Evolutionary conservation across 495 filamentous ascomycete species (phyloP), one percentile per base, ranked within the genome.

Genomic region (Cercophora newfieldiana): DNA sequence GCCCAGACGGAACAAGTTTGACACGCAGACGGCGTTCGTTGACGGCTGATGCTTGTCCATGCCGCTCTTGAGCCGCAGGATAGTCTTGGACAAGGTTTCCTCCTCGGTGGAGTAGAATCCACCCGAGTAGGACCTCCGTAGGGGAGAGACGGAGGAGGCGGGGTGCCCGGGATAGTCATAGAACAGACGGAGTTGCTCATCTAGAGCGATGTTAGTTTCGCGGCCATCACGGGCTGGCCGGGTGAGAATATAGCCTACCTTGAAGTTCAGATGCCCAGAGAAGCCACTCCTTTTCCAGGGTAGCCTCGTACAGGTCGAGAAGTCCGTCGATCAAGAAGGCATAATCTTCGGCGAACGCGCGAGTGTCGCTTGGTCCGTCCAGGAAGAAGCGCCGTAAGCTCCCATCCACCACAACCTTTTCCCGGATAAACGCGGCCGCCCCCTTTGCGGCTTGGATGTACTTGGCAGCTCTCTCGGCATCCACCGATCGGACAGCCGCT

Each of bases 291-390:
- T 90, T 89, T 47, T 97, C 88, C 68, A 92, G 91, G 0, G 93
- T 96, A 6, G 90, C 86, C 76, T 97, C 89, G 72, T 97, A 97
- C 65, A 99, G 83, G 68, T 95, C 88, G 57, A 98, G 80, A 21
- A 97, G 80, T 0, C 93, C 96, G 28, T 88, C 85, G 56, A 93
- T 92, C 59, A 98, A 71, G 75, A 91, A 97, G 2, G 95, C 94
- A 75, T 98, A 99, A 75, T 99, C 95, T 68, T 99, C 95, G 5
- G 94, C 94, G 75, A 98, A 96, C 0, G 87, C 95, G 5, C 82
- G 81, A 0, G 89, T 90, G 37, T 90, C 83, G 26, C 91, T 90
- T 0, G 73, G 33, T 16, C 89, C 90, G 67, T 93, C 87, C 29
- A 88, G 87, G 72, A 88, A 97, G 53, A 96, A 90, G 25, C 95